These are phyloP conservation scores for Priceomyces haplophilus DNA, from an alignment of 805 yeast species.

Conservation along the genomic window DNA sequence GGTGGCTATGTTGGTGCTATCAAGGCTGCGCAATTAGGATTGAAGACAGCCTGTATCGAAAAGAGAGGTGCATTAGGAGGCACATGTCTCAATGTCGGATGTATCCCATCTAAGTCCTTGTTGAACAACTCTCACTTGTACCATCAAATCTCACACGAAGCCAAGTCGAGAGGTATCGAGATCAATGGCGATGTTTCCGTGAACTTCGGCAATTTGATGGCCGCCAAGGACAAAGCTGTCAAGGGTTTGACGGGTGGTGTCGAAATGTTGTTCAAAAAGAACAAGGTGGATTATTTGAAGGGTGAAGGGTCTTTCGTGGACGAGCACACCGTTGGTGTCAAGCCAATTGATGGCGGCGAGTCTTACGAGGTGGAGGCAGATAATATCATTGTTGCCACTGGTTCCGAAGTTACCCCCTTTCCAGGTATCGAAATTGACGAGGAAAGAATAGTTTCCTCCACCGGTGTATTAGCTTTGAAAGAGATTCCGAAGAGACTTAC, in stretches of 20 bases:
- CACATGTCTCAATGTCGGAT: conserved; percentile 97
- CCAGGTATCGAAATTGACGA: conserved; percentile 97
- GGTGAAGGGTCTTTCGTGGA: conserved; percentile 87
- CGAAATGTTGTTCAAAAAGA: conserved; percentile 92
- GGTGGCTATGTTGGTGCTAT: conserved; percentile 99
- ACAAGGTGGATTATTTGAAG: conserved; percentile 90
- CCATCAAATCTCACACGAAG: conserved; percentile 84
- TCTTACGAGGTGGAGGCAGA: conserved; percentile 69
- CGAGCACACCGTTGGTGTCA: conserved; percentile 74
- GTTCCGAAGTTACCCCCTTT: conserved; percentile 98
- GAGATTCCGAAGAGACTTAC: conserved; percentile 91
- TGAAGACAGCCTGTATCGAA: conserved; percentile 93
- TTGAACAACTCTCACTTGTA: conserved; percentile 91
- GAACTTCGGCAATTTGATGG: conserved; percentile 77
- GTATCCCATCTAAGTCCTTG: conserved; percentile 96
- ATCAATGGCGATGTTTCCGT: conserved; percentile 68
- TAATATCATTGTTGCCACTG: conserved; percentile 93
- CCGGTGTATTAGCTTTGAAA: conserved; percentile 81
- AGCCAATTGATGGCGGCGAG: conserved; percentile 79
- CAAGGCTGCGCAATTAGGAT: conserved; percentile 95
- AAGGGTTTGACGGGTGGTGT: conserved; percentile 88
- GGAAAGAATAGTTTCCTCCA: conserved; percentile 93
- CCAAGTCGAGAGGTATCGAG: conserved; percentile 86
- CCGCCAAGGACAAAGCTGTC: conserved; percentile 90
- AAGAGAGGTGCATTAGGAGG: conserved; percentile 97